phyloP scores from a whole-genome alignment of 2,329 filamentous ascomycete genomes.

The Calonectria pseudoreteaudii region DNA sequence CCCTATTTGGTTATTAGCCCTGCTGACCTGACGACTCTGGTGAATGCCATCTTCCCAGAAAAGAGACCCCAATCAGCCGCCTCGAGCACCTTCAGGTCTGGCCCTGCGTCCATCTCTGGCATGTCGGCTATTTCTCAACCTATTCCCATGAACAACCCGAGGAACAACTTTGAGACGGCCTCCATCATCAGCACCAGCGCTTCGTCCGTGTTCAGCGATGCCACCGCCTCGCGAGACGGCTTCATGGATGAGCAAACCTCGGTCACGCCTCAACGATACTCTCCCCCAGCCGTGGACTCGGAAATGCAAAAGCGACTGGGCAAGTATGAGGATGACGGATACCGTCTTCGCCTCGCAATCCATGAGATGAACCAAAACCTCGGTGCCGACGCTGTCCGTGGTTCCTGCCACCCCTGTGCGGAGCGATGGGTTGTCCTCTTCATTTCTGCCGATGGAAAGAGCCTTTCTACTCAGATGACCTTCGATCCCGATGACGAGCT shows the following conservation, averaged over 20 bases:
- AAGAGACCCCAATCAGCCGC: constrained; percentile 72
- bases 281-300: constrained; percentile 62
- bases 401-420: constrained; percentile 80
- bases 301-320: constrained; percentile 57
- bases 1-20: constrained; percentile 85
- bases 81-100: constrained; percentile 73
- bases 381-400: constrained; percentile 72
- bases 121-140: constrained; percentile 76
- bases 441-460: constrained; percentile 78
- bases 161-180: constrained; percentile 72
- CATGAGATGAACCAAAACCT: constrained; percentile 78
- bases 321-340: constrained; percentile 73
- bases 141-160: constrained; percentile 70
- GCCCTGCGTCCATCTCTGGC: constrained; percentile 74
- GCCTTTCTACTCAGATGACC: constrained; percentile 77
- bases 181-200: constrained; percentile 80
- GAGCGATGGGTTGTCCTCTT: constrained; percentile 88
- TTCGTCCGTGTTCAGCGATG: constrained; percentile 79
- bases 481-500: constrained; percentile 76
- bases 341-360: constrained; percentile 73
- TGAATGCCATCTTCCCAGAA: constrained; percentile 87
- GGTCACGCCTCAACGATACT: constrained; percentile 65
- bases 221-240: constrained; percentile 71
- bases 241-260: constrained; percentile 67
- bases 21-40: constrained; percentile 81